A percentile compares a stretch with the other conserved stretches of the same genome.
Evolutionary conservation across 495 filamentous ascomycete genomes (phyloP).

Genomic region (Amorphotheca resinae): DNA sequence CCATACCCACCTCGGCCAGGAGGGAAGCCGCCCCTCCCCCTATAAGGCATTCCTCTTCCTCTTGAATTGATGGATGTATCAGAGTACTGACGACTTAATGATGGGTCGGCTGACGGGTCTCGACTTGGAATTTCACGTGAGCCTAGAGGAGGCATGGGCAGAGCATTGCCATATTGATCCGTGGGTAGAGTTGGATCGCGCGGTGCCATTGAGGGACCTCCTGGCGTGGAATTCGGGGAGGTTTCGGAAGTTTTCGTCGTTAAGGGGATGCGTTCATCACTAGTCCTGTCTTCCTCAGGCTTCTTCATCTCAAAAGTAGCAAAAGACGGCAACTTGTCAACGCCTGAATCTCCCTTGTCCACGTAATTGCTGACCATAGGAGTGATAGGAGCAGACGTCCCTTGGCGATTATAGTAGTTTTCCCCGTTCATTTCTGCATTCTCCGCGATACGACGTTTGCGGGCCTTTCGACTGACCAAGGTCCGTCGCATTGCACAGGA

Average conservation of each 20-base stretch:
- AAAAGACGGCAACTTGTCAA: slow-evolving; percentile 58
- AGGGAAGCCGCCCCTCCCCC: slow-evolving; percentile 27
- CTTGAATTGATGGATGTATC: slow-evolving; percentile 45
- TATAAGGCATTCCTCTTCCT: slow-evolving; percentile 32
- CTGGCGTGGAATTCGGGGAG: slow-evolving; percentile 27
- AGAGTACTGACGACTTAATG: slow-evolving; percentile 41
- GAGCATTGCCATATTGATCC: slow-evolving; percentile 59
- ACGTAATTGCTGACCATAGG: slow-evolving; percentile 40
- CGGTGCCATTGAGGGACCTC: slow-evolving; percentile 19
- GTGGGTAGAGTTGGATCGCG: slow-evolving; percentile 10
- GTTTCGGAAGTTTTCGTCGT: slow-evolving; percentile 51
- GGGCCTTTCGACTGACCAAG: slow-evolving; percentile 79
- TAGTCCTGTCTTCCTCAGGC: slow-evolving; percentile 32
- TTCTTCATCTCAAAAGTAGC: slow-evolving; percentile 62
- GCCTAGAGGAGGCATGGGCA: slow-evolving; percentile 31
- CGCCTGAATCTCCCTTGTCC: slow-evolving; percentile 28
- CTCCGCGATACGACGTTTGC: slow-evolving; percentile 81
- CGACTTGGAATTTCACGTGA: slow-evolving; percentile 11
- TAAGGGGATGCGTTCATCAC: slow-evolving; percentile 75
- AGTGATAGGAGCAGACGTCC: slow-evolving; percentile 29
- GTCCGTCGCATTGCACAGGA: slow-evolving; percentile 97
- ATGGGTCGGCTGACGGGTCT: slow-evolving; percentile 19
- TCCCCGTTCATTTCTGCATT: slow-evolving; percentile 93
- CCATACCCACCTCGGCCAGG: slow-evolving; percentile 21
- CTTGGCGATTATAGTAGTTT: slow-evolving; percentile 73